Base-by-base conservation (phyloP, 2,329 filamentous ascomycete genomes). In the Pseudocercospora eumusae region DNA sequence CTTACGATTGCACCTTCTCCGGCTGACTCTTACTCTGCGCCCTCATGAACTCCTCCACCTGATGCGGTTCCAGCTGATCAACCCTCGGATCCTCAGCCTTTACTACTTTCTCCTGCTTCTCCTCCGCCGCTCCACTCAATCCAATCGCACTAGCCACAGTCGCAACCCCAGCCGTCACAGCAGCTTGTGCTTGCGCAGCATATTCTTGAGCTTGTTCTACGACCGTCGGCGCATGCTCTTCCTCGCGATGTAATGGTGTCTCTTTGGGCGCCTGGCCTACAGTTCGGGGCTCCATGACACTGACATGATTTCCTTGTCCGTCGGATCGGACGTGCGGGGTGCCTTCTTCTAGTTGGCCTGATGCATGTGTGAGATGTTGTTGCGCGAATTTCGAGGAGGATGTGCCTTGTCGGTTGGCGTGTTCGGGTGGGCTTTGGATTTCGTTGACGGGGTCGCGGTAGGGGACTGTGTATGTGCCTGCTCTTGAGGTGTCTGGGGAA, bases 211-310 rank as follows among this genome's bases (percentile, higher is more conserved):
- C 80, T 65, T 80, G 78, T 25, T 77, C 78, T 18, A 81, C 61
- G 52, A 77, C 74, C 1, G 74, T 70, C 21, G 74, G 72, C n/a
- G 72, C 71, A 7, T 71, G 62, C 1, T 69, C 67, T 40, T 77
- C 71, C 55, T 74, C 70, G 9, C 71, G 70, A 8, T 61, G 27
- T 5, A 66, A 56, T 1, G 77, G 73, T 33, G 77, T 76, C 54
- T 81, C 79, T 68, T 82, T 82, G 8, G 79, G 77, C 54, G 79
- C 80, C 66, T 82, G 80, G 2, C 80, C 79, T 25, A 82, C 75
- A 10, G 80, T 82, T 56, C 70, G 69, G 13, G 80, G 78, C 64
- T 82, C 80, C 75, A 82, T 80, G 5, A 79, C 76, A 8, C 74
- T 72, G 13, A 77, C 78, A 66, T 77, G 78, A 60, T 80, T 78